These are phyloP conservation scores for Articulospora tetracladia DNA, from an alignment of 495 filamentous ascomycete genomes.

Conservation along the genomic window DNA sequence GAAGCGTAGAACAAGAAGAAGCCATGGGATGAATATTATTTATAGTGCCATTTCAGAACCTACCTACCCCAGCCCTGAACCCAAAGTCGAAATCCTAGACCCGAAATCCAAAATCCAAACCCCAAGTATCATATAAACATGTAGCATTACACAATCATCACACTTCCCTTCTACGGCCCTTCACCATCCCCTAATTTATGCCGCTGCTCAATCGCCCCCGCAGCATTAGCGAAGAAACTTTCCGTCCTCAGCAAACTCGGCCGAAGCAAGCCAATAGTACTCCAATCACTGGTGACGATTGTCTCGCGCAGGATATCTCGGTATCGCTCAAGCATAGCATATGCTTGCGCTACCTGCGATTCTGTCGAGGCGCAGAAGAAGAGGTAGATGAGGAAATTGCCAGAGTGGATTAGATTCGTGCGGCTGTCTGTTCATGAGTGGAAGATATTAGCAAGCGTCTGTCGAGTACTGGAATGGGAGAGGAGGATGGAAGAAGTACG, in stretches of 20 bases:
- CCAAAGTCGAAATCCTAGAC: too few species aligned
- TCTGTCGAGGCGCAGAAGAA: slow-evolving; percentile 24
- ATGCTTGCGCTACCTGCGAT: slow-evolving; percentile 15
- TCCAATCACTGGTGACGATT: slow-evolving; percentile 9
- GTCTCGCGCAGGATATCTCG: slow-evolving; percentile 7
- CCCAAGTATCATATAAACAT: too few species aligned
- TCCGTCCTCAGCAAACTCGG: slow-evolving; percentile 12
- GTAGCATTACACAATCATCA: too few species aligned
- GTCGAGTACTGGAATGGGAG: not conserved
- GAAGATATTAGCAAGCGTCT: not conserved
- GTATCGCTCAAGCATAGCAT: slow-evolving; percentile 22
- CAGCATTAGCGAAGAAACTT: slow-evolving; percentile 13
- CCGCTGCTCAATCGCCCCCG: slow-evolving; percentile 4
- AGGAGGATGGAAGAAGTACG: not conserved
- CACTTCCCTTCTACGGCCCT: too few species aligned
- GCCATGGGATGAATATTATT: too few species aligned
- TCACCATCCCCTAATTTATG: not conserved
- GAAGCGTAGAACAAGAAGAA: too few species aligned
- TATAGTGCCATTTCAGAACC: too few species aligned
- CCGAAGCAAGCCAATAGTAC: slow-evolving; percentile 10
- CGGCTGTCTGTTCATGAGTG: slow-evolving; percentile 21
- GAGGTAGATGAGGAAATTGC: slow-evolving; percentile 26
- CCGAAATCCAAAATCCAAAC: too few species aligned
- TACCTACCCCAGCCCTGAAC: too few species aligned
- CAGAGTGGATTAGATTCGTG: slow-evolving; percentile 18